A percentile compares a stretch with the other conserved stretches of the same genome.
Evolutionary conservation across 768 basidiomycete genomes (phyloP).

Genomic region (Auriscalpium microsporum): DNA sequence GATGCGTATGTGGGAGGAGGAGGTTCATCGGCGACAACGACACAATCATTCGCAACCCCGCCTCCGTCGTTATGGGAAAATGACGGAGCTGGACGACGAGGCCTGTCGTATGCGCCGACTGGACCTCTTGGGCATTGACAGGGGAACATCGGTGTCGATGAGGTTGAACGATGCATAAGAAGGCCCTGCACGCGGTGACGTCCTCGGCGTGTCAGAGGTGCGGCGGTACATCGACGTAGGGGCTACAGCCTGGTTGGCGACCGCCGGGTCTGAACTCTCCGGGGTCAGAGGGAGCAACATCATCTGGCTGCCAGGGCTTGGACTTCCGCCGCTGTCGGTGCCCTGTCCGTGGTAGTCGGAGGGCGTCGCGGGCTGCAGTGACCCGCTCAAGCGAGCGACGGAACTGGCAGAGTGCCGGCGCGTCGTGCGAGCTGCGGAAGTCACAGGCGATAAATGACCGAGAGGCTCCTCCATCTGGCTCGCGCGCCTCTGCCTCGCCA

Average conservation of each 20-base stretch:
- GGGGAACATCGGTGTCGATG: too few relatives aligned
- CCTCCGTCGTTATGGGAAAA: conserved; percentile 3
- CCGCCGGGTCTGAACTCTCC: conserved; percentile 2
- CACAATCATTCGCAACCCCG: background rate
- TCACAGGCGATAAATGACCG: too few relatives aligned
- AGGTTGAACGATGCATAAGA: background rate
- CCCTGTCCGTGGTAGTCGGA: background rate
- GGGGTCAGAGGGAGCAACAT: background rate
- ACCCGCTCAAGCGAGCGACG: background rate
- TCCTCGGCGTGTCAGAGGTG: background rate
- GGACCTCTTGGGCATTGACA: background rate
- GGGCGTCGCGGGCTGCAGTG: background rate
- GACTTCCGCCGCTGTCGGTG: background rate
- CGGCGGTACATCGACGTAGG: background rate
- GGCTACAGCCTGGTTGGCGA: conserved; percentile 2
- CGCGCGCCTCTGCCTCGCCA: background rate
- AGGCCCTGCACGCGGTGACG: background rate
- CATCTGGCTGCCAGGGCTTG: background rate
- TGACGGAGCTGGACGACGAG: background rate
- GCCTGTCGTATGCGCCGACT: background rate
- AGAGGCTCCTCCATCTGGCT: background rate
- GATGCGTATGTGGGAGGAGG: background rate
- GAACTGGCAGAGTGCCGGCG: background rate
- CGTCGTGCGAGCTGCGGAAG: too few relatives aligned
- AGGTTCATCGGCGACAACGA: background rate